Base-by-base conservation (phyloP, 108 stramenopile species). In the Cyclotella kingstonii region DNA sequence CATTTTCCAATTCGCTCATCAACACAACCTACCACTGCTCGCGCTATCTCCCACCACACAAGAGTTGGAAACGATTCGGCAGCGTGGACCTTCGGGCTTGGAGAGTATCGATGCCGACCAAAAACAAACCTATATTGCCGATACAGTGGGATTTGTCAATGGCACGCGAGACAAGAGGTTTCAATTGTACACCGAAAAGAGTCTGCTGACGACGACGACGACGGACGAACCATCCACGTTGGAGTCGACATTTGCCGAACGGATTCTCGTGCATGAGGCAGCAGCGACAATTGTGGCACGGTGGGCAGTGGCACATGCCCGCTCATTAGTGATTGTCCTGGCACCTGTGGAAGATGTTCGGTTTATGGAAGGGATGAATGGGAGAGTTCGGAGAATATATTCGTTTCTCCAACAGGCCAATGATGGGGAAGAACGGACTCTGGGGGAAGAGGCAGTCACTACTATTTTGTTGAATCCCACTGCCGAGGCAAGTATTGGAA, bases 391-490 rank as follows among this genome's bases (percentile, higher is more conserved):
- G 38, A 77, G 90, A 14, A 52, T 92, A 27, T 89, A 62, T 60
- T 33, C 59, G 29, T 54, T 67, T 23, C 36, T 81, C n/a, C n/a
- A n/a, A n/a, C n/a, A n/a, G n/a, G n/a, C n/a, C 51, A 73, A 54
- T 25, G 36, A 31, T 17, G 40, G 36, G 14, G 56, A 17, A 47
- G 44, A 52, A 51, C 0, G 80, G 54, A 44, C 56, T 80, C 74
- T 92, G 18, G 76, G 74, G 11, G 79, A 81, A 26, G 77, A 87
- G 56, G 76, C 79, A 12, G 86, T 92, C 30, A 92, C 90, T 5
- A 92, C 90, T 19, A 87, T 92, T 44, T 61, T 92, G 21, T 46
- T 89, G 47, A 92, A 92, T 73, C 90, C 90, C 0, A 86, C 69
- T 34, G 85, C 90, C 8, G 48, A 60, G 35, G 67, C 60, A 30